Evolutionary conservation across 2,329 filamentous ascomycete genomes (phyloP), one percentile per base, ranked within the genome.

Genomic region (Ophiostoma ips): DNA sequence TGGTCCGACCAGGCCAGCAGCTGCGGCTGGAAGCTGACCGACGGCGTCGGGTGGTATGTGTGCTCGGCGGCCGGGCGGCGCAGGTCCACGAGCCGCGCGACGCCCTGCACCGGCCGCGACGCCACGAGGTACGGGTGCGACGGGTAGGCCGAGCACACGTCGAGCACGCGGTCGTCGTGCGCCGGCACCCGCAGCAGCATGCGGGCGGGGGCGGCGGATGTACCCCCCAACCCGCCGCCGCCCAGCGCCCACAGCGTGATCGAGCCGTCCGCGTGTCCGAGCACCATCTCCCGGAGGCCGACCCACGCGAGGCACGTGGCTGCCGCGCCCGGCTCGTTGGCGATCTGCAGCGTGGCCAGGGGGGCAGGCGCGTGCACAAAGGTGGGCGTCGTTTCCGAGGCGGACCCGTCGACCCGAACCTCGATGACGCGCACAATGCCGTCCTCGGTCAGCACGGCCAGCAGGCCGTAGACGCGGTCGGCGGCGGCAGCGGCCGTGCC

Each of bases 191-290:
- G 70, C 38, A 70, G 70, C 28, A 79, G 63, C 47, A 77, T 62
- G 24, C 65, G 61, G 41, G 60, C 62, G 1, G 76, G 5, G 36
- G 16, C n/a, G 36, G 16, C n/a, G n/a, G n/a, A n/a, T n/a, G n/a
- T n/a, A n/a, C n/a, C n/a, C n/a, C n/a, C n/a, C n/a, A n/a, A n/a
- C n/a, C n/a, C n/a, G n/a, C n/a, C n/a, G n/a, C n/a, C n/a, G n/a
- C n/a, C n/a, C 36, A 79, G 57, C 11, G 75, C 79, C 76, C 76
- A 80, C 11, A 79, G 63, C 18, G 68, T 67, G 34, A 79, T 64
- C 18, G 71, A 75, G 31, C 76, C 76, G 53, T 80, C 76, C 0
- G 68, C 69, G 58, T 78, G 75, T 46, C 74, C 76, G 30, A 76
- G 63, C 0, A 67, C 72, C 36, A 80, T 62, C 19, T 75, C 71